Percentiles rank a stretch among this genome's conserved stretches.
Conservation (phyloP, 2,329 filamentous ascomycete genomes). For the Sarocladiaceae sp. region DNA sequence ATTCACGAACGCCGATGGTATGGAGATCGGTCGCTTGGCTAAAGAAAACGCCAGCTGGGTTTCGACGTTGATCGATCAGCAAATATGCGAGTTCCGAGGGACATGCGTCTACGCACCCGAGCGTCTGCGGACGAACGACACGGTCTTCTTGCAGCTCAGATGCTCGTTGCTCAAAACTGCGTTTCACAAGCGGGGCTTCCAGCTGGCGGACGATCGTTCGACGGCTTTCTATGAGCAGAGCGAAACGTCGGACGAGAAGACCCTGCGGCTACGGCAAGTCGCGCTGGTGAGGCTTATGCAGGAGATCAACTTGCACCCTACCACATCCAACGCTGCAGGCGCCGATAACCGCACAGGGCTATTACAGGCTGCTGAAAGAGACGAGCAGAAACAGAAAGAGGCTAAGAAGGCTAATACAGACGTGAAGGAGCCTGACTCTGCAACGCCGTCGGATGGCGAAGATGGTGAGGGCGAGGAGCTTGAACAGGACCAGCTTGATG, state of each 20-base stretch:
- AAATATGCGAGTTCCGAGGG: constrained; percentile 80
- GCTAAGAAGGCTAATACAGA: constrained; percentile 25
- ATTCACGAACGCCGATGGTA: constrained; percentile 73
- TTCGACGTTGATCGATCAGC: constrained; percentile 84
- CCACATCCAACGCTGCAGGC: constrained; percentile 65
- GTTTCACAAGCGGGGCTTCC: constrained; percentile 58
- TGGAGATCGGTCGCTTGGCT: constrained; percentile 79
- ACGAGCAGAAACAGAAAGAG: constrained; percentile 66
- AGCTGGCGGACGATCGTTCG: constrained; percentile 62
- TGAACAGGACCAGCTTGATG: constrained; percentile 91
- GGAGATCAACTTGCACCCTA: constrained; percentile 77
- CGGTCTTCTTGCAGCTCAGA: constrained; percentile 80
- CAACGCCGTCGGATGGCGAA: constrained; percentile 61
- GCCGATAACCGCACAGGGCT: constrained; percentile 79
- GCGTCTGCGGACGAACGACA: constrained; percentile 80
- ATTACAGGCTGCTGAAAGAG: constrained; percentile 79
- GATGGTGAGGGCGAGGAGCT: constrained; percentile 86
- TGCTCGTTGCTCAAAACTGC: constrained; percentile 70
- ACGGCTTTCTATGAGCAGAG: constrained; percentile 74
- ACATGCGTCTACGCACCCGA: constrained; percentile 87
- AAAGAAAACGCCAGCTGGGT: constrained; percentile 90
- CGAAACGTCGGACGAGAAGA: constrained; percentile 79
- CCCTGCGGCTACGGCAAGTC: constrained; percentile 76
- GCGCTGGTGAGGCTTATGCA: constrained; percentile 83
- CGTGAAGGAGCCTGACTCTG: constrained; percentile 35